These are phyloP conservation scores for Claviceps monticola DNA, from an alignment of 2,329 filamentous ascomycete genomes.

Conservation along the genomic window DNA sequence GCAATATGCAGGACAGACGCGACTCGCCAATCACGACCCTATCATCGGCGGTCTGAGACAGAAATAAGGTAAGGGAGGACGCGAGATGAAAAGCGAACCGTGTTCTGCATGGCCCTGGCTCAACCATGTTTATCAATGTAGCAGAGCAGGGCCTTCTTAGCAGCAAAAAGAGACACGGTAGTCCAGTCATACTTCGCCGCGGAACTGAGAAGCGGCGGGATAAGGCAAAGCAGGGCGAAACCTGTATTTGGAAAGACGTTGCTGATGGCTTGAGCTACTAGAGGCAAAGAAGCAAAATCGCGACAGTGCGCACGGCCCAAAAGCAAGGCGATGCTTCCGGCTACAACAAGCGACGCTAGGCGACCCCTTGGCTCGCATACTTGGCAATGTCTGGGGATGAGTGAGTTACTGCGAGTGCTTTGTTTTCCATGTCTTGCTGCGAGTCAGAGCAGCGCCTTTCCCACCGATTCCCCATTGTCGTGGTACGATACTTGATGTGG, in stretches of 20 bases:
- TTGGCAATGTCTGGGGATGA: not conserved
- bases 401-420: not conserved
- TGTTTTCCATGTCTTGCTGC: not conserved
- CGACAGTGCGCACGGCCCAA: constrained; percentile 4
- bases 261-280: constrained; percentile 1
- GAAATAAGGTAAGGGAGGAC: not conserved
- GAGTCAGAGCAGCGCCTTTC: not conserved
- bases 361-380: not conserved
- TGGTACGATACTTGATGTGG: not conserved
- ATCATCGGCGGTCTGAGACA: not conserved
- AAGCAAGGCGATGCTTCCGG: constrained; percentile 5
- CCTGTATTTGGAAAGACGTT: not conserved
- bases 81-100: not conserved
- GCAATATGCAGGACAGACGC: not conserved
- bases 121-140: constrained; percentile 1
- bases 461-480: not conserved
- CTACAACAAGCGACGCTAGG: constrained; percentile 1
- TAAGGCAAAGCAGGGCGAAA: constrained; percentile 5
- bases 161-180: constrained; percentile 4
- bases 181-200: constrained; percentile 1
- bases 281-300: constrained; percentile 4
- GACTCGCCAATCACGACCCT: not conserved
- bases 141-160: not conserved
- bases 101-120: not conserved
- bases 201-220: constrained; percentile 4